A percentile compares a stretch with the other conserved stretches of the same genome.
Conservation (phyloP, 805 yeast species). For the Maudiozyma saulgeensis region DNA sequence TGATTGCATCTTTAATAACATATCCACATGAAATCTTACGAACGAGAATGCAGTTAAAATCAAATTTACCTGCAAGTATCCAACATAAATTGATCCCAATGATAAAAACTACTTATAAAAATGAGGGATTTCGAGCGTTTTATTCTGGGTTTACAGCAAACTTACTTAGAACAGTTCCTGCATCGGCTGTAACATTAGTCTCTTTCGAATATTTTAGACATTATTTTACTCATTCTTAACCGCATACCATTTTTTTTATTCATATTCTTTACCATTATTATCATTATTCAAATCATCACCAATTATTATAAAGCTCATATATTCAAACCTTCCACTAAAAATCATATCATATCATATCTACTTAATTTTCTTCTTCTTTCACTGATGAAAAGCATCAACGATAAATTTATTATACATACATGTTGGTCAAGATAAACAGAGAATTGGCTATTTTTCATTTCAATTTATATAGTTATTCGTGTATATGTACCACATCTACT, state of each 20-base stretch:
- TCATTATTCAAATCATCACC: no score
- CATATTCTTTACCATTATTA: no score
- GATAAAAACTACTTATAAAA: conserved; percentile 28
- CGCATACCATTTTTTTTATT: neutral
- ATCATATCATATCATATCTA: no score
- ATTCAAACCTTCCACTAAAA: no score
- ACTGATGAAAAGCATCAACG: no score
- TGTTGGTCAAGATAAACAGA: no score
- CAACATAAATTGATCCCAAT: conserved; percentile 21
- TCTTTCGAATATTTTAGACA: conserved; percentile 76
- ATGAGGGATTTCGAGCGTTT: conserved; percentile 73
- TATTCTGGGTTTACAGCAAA: conserved; percentile 86
- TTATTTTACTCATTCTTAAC: conserved; percentile 1
- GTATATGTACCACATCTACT: no score
- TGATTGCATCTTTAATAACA: conserved; percentile 79
- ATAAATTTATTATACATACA: no score
- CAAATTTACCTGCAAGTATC: conserved; percentile 24
- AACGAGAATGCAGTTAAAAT: conserved; percentile 69
- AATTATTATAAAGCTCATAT: no score
- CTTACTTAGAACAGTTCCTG: conserved; percentile 84
- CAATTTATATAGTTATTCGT: no score
- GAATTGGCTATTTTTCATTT: no score
- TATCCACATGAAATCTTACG: conserved; percentile 94
- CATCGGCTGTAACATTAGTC: conserved; percentile 88
- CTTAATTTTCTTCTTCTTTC: no score